Conservation (phyloP, 2,329 filamentous ascomycete genomes). For the Bertia moriformis region DNA sequence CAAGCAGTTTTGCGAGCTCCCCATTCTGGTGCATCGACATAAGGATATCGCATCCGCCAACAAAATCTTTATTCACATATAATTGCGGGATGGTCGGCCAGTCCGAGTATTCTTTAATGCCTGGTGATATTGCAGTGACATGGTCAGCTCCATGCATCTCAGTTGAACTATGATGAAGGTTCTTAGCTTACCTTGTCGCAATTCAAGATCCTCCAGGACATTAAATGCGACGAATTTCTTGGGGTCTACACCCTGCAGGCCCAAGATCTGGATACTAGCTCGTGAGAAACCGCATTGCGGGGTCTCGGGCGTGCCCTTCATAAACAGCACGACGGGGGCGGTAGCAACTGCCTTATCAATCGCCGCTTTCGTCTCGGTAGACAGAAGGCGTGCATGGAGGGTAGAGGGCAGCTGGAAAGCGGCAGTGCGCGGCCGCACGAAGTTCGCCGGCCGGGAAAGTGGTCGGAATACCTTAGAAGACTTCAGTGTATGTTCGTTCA, state of each 20-base stretch:
- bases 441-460: neutral
- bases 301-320: constrained; percentile 95
- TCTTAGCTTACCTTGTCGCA: constrained; percentile 52
- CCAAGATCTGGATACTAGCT: constrained; percentile 86
- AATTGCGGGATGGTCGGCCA: constrained; percentile 98
- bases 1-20: constrained; percentile 76
- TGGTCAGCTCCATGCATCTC: neutral
- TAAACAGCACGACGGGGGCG: constrained; percentile 90
- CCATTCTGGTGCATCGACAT: constrained; percentile 96
- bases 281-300: constrained; percentile 95
- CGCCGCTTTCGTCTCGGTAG: constrained; percentile 61
- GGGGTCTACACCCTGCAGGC: constrained; percentile 87
- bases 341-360: constrained; percentile 83
- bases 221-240: constrained; percentile 97
- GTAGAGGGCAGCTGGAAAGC: neutral
- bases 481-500: neutral
- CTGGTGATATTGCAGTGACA: too few species aligned
- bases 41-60: constrained; percentile 94
- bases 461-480: neutral
- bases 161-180: neutral
- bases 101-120: constrained; percentile 97
- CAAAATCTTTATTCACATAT: constrained; percentile 88
- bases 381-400: constrained; percentile 49
- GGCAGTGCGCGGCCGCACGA: neutral
- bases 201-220: constrained; percentile 78